These are phyloP conservation scores for Rhizophagus clarus DNA, from an alignment of 192 early-diverging fungal genomes.

Conservation along the genomic window DNA sequence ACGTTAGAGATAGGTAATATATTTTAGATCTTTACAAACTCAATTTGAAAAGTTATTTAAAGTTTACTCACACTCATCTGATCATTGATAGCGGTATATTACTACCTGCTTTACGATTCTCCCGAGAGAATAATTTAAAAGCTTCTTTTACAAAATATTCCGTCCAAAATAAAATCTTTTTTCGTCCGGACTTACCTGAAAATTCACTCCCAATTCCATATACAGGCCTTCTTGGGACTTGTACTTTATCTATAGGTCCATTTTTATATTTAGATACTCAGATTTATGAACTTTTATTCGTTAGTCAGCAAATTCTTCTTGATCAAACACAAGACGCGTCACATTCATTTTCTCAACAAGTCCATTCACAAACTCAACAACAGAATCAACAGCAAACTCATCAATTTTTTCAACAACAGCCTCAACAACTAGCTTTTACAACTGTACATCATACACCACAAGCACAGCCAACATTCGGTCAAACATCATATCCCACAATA, in stretches of 20 bases:
- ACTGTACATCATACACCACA: neutral
- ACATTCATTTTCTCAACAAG: neutral
- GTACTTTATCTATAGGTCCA: slow-evolving; percentile 24
- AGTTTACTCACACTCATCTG: neutral
- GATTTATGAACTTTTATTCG: slow-evolving; percentile 20
- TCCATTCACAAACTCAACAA: neutral
- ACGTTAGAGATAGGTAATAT: neutral
- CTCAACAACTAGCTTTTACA: neutral
- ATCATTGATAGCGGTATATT: slow-evolving; percentile 39
- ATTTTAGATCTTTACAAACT: neutral
- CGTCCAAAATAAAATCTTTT: slow-evolving; percentile 17
- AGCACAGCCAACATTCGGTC: neutral
- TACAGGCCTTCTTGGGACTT: slow-evolving; percentile 16
- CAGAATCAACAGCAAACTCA: neutral
- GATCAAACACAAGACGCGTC: neutral
- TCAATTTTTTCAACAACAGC: neutral
- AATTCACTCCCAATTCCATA: slow-evolving; percentile 18
- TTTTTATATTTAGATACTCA: slow-evolving; percentile 27
- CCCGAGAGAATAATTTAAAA: slow-evolving; percentile 41
- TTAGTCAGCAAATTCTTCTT: neutral
- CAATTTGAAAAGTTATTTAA: too few relatives aligned
- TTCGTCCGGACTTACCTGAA: slow-evolving; percentile 27
- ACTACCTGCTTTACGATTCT: slow-evolving; percentile 42
- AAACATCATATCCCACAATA: neutral
- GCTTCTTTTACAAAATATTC: slow-evolving; percentile 42